Evolutionary conservation across 257 asterid genomes (phyloP), one percentile per base, ranked within the genome.

Genomic region (Nicotiana benthamiana): DNA sequence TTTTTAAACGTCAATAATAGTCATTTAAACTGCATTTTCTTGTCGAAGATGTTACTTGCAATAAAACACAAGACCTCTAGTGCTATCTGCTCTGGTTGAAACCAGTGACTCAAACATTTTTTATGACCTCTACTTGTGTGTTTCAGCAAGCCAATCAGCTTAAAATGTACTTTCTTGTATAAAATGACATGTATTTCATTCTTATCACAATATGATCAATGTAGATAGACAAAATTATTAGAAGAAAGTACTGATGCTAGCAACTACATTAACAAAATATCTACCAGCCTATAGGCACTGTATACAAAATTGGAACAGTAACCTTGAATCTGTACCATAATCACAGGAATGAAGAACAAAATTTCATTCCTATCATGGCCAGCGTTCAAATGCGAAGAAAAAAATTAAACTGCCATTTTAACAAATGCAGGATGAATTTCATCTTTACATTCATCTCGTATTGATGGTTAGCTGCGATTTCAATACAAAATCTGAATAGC

Each of bases 381-480:
- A 26, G 51, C 16, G 15, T 62, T 79, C 61, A 66, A 61, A 61
- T 16, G 59, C 70, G 1, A 40, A 40, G 11, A 83, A 81, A 79
- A 90, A 89, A 83, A 91, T 87, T 88, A 84, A 85, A 70, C 79
- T 32, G 75, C 82, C 62, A 80, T 78, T 64, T 75, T 76, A 32
- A 68, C 85, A 80, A 82, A 80, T 72, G 75, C 77, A 72, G 61
- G 77, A 34, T 46, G 83, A 57, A 75, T 72, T 59, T 48, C 59
- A 60, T 24, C 75, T 84, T 46, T 62, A 48, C 36, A 62, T 43
- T 43, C 48, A 51, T 17, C 30, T 46, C 59, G 67, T 54, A 11
- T 32, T 52, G 13, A 36, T 64, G 51, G 81, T 60, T 63, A 72
- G 80, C 67, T 26, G 48, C 10, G 0, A 53, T 32, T 76, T 51